Base-by-base conservation (phyloP, 495 filamentous ascomycete species). In the Mytilinidion resinicola region DNA sequence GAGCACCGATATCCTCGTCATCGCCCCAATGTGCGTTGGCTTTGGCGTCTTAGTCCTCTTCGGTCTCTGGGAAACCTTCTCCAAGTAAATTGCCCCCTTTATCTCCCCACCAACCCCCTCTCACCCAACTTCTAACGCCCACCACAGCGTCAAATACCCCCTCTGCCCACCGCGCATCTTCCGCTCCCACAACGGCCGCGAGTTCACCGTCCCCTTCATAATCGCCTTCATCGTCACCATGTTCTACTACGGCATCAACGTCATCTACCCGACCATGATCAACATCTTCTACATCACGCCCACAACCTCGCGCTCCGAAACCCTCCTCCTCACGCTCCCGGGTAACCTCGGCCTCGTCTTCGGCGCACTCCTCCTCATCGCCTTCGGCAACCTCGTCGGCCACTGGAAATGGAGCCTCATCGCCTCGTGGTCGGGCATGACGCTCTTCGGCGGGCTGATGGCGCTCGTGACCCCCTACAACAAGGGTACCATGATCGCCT, bases 161-260 rank as follows among this genome's bases (percentile, higher is more conserved):
- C 51, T 65, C 9, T 62, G 59, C 41, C 59, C 58, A 9, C 59
- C 62, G 14, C 55, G 54, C 50, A 52, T 68, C 14, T 68, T 66
- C 56, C 19, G 39, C 14, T 15, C 33, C 37, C 38, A 67, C 39
- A 53, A 66, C 30, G 67, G 67, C 11, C 36, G 67, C 14, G 60
- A 63, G 37, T 70, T 70, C 43, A 70, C 67, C 4, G 65, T 56
- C 1, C 67, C 67, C 1, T 70, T 70, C 48, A 61, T 67, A 35
- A 47, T 66, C 19, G 62, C 54, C 11, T 62, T 67, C 46, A 59
- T 69, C 30, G 65, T 69, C 14, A 63, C 62, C 9, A 68, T 68
- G 65, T 65, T 70, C 46, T 70, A 68, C 51, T 68, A 68, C 42
- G 61, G 55, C 37, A 65, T 66, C 37, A 67, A 67, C 58, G 62